Evolutionary conservation across 1,284 basidiomycete species (phyloP), one percentile per base, ranked within the genome.

Genomic region (Schizophyllum amplum): DNA sequence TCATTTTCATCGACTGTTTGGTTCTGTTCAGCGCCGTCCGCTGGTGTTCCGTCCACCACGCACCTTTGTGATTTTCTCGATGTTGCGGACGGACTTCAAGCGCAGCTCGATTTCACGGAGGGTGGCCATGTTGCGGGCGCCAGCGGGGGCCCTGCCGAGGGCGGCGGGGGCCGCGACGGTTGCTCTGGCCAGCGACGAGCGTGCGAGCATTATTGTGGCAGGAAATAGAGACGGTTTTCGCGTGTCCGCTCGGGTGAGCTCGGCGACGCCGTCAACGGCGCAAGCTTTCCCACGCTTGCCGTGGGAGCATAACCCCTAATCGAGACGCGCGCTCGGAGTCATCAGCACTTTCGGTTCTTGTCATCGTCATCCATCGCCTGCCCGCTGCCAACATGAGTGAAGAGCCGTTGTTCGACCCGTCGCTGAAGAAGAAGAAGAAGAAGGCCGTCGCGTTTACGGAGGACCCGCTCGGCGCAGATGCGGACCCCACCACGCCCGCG

Each of bases 41-140:
- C 23, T 26, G 49, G 49, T 27, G 7, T 47, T 33, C 51, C 47
- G 54, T 23, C 50, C 47, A 50, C 57, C 52, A 74, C 84, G 60
- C 67, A 94, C 92, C 82, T 96, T 95, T 63, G 94, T 98, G 80
- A 97, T 98, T 90, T 98, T 97, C 83, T 96, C 92, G 71, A 97
- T 97, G 79, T 97, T 98, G 73, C 83, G 83, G 71, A 98, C 96
- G 58, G 94, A 97, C 86, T 98, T 98, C 75, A 95, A 83, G 65
- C 96, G 90, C 72, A 92, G 76, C 80, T 99, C 97, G 68, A 98
- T 91, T 78, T 99, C 96, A 69, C 94, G 89, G 65, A 99, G 87
- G 59, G 96, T 98, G 53, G 94, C 95, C 92, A 95, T 94, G 73
- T 94, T 93, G 64, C 88, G 84, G 65, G 89, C 83, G 69, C 79